Percentiles rank a stretch among this genome's conserved stretches.
phyloP scores from a whole-genome alignment of 208 protist species.

The Sergeia podlipaevii region DNA sequence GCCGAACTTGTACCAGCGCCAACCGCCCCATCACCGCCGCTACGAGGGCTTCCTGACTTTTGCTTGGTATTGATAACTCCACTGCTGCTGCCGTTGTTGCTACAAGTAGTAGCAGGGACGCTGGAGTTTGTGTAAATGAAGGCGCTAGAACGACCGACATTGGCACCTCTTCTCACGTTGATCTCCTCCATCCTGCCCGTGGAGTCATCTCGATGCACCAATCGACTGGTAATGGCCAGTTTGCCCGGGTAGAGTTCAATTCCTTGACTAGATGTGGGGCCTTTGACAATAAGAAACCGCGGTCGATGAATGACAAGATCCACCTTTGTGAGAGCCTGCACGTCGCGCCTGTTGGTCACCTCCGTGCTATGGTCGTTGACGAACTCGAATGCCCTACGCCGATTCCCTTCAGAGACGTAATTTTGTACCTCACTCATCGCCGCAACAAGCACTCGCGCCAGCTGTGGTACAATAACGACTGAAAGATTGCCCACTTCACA shows the following conservation, averaged over 20 bases:
- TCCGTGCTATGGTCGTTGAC: constrained; percentile 30
- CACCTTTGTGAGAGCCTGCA: constrained; percentile 48
- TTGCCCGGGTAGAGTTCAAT: constrained; percentile 61
- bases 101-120: too few relatives aligned
- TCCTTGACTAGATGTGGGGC: constrained; percentile 21
- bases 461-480: constrained; percentile 59
- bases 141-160: too few relatives aligned
- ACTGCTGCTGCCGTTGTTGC: constrained; percentile 1
- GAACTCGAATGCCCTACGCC: constrained; percentile 66
- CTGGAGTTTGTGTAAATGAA: too few relatives aligned
- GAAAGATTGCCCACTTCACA: constrained; percentile 44
- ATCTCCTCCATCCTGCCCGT: not conserved
- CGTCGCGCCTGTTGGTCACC: constrained; percentile 16
- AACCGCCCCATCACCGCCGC: not conserved
- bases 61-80: not conserved
- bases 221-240: constrained; percentile 41
- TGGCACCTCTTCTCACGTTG: too few relatives aligned
- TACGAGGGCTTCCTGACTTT: not conserved
- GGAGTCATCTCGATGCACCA: constrained; percentile 14
- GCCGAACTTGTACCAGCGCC: not conserved
- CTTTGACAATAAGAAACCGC: constrained; percentile 47
- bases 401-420: constrained; percentile 64
- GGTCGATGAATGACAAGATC: constrained; percentile 56
- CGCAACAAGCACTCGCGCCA: constrained; percentile 38
- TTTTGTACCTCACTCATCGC: constrained; percentile 39